Base-by-base conservation (phyloP, 805 yeast genomes). In the Zygosaccharomyces bailii region DNA sequence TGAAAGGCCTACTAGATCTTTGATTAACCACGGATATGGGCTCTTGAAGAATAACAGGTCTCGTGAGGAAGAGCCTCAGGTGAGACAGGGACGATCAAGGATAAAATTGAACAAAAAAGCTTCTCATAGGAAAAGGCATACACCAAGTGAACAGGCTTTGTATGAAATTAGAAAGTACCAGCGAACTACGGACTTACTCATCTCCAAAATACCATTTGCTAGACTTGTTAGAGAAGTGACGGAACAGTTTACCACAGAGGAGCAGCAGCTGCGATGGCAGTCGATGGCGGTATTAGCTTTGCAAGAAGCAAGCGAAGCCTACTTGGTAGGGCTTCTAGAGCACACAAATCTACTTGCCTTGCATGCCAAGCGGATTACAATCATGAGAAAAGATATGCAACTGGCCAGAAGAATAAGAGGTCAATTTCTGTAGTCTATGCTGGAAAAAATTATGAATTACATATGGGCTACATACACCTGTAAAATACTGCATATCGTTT, bases 301-400 rank as follows among this genome's bases (percentile, higher is more conserved):
- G 25, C 95, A 85, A 58, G 95, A 85, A 58, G 91, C 91, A 1
- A 74, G 85, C 39, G 95, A 85, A 59, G 90, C 91, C 1, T 85
- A 79, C 50, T 61, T 85, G 48, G 82, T 84, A 9, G 84, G 84
- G 43, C 65, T 85, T 30, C 68, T 85, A 40, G 93, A 85, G 57
- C 93, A 85, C 59, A 84, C 90, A 3, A 85, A 85, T 54, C 60
- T 84, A 30, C 71, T 87, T 61, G 93, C 93, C 10, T 66, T 85
- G 30, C 93, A 85, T 63, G 90, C 89, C 1, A 84, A 81, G 57
- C 67, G 95, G 54, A 88, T 85, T n/a, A 85, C 95, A 0, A 83
- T 85, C 25, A 85, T 84, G 91, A 85, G 82, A 56, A 84, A 82
- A 61, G 95, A 85, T 60, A 80, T 85, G 49, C 90, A 84, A 57